These are phyloP conservation scores for Anisogramma anomala DNA, from an alignment of 2,329 filamentous ascomycete genomes.

Conservation along the genomic window DNA sequence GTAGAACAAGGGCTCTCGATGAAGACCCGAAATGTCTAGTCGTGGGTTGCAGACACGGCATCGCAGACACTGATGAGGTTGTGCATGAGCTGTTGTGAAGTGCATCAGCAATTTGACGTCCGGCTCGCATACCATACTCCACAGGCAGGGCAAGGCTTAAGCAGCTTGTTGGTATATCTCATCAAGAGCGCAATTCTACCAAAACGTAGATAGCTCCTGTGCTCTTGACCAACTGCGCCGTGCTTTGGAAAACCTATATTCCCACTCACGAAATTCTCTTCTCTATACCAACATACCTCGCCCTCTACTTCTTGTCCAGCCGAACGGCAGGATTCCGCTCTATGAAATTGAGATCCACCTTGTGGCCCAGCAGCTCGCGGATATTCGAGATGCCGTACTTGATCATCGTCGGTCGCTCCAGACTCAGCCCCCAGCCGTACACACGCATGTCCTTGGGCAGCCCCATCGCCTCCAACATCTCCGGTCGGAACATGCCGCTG, in stretches of 20 bases:
- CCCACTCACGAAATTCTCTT: not conserved
- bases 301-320: conserved; percentile 3
- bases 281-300: not conserved
- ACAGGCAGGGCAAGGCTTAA: too few species aligned
- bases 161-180: not conserved
- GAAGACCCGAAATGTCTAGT: too few species aligned
- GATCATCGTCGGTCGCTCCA: conserved; percentile 97
- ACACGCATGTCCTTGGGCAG: conserved; percentile 83
- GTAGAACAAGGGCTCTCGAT: too few species aligned
- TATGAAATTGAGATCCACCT: conserved; percentile 41
- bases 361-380: conserved; percentile 83
- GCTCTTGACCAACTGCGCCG: not conserved
- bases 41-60: too few species aligned
- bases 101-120: too few species aligned
- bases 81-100: too few species aligned
- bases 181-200: not conserved
- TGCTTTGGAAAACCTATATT: not conserved
- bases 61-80: too few species aligned
- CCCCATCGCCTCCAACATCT: conserved; percentile 94
- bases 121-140: too few species aligned
- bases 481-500: conserved; percentile 95
- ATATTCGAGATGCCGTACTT: conserved; percentile 87
- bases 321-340: conserved; percentile 10
- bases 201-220: not conserved
- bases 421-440: conserved; percentile 82